Conservation (phyloP, 2,329 filamentous ascomycete genomes). For the Colletotrichum sp. region DNA sequence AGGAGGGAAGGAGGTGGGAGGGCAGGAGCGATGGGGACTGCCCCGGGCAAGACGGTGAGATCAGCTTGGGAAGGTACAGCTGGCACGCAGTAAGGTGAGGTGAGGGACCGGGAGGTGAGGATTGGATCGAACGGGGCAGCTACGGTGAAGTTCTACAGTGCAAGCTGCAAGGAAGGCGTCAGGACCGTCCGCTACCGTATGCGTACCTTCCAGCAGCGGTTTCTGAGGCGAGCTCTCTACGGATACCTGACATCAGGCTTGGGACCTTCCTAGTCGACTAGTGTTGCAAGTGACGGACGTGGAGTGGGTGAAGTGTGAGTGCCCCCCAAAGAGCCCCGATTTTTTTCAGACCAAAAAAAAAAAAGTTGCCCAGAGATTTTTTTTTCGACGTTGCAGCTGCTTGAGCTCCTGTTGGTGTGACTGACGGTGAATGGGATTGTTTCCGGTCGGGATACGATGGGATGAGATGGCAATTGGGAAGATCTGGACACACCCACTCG, state of each 20-base stretch:
- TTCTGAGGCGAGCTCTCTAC: background rate
- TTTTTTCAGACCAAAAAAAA: background rate
- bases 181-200: background rate
- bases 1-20: background rate
- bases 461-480: background rate
- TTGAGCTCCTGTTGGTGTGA: conserved; percentile 4
- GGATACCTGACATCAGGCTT: background rate
- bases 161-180: background rate
- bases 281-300: conserved; percentile 10
- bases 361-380: background rate
- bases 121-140: background rate
- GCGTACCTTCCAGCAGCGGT: background rate
- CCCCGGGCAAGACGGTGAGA: background rate
- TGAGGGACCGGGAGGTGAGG: background rate
- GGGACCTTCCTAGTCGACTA: background rate
- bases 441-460: conserved; percentile 16
- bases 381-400: background rate
- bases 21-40: background rate
- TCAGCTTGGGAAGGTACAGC: background rate
- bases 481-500: conserved; percentile 9
- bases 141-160: background rate
- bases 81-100: background rate
- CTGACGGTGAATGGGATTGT: conserved; percentile 16
- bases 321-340: background rate
- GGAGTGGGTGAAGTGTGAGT: background rate